Conservation (phyloP, 768 basidiomycete genomes). For the Amyloporia xantha region DNA sequence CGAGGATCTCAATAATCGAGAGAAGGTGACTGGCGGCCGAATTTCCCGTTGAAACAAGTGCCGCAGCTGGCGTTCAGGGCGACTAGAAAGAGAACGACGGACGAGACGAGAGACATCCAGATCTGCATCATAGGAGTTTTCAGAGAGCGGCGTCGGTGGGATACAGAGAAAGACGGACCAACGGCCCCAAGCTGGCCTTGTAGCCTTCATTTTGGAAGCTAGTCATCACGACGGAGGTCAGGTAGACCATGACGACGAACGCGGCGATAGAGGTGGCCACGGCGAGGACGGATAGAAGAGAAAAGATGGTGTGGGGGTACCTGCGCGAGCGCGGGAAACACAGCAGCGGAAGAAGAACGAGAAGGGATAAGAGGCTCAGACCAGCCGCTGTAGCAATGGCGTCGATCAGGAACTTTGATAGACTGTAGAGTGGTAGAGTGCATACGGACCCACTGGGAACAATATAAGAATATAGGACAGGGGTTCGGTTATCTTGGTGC, state of each 20-base stretch:
- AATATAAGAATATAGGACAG: conserved; percentile 4
- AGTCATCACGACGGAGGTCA: neutral
- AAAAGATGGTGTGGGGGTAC: conserved; percentile 1
- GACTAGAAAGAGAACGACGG: conserved; percentile 13
- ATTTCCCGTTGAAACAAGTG: conserved; percentile 15
- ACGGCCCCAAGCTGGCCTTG: conserved; percentile 5
- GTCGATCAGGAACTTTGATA: neutral
- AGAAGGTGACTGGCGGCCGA: conserved; percentile 11
- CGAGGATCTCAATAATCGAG: neutral
- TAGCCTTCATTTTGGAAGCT: conserved; percentile 1
- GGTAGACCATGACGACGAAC: conserved; percentile 1
- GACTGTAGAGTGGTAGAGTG: neutral
- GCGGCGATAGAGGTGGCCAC: conserved; percentile 6
- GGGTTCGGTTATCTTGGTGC: neutral
- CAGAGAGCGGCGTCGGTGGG: neutral
- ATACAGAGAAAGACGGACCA: conserved; percentile 6
- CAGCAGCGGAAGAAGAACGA: conserved; percentile 4
- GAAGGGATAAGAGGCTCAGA: neutral
- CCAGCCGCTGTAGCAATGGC: conserved; percentile 7
- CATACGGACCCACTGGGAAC: conserved; percentile 6
- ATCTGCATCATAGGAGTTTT: conserved; percentile 11
- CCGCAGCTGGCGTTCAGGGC: conserved; percentile 18
- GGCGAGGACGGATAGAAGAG: conserved; percentile 2
- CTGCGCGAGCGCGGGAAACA: neutral
- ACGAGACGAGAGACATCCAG: conserved; percentile 22